Evolutionary conservation across 306 rosid genomes (phyloP).

Genomic region (Hippophae tibetana): DNA sequence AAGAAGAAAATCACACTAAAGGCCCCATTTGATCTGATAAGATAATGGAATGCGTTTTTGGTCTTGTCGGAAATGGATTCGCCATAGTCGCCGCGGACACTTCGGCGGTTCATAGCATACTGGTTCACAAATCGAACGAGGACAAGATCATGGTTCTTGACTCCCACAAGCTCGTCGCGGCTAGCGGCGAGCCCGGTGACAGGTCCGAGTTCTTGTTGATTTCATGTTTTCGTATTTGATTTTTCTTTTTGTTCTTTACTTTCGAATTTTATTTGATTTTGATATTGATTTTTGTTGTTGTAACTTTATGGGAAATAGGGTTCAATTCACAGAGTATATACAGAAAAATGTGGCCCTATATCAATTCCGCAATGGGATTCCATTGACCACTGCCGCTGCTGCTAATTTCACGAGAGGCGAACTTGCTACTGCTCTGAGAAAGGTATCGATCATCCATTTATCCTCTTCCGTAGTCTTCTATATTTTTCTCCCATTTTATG

Average conservation of each 20-base stretch:
- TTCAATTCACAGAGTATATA: constrained; percentile 70
- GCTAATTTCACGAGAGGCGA: constrained; percentile 77
- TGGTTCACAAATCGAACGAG: constrained; percentile 89
- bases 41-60: constrained; percentile 79
- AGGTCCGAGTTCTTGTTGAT: constrained; percentile 29
- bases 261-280: not conserved
- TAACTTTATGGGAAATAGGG: constrained; percentile 28
- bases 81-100: constrained; percentile 80
- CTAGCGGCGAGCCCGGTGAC: constrained; percentile 95
- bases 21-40: no score
- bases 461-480: not conserved
- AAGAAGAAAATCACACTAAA: no score
- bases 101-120: constrained; percentile 86
- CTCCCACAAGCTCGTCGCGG: constrained; percentile 92
- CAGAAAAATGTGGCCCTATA: constrained; percentile 69
- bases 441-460: constrained; percentile 28
- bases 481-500: not conserved
- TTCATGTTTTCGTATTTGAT: not conserved
- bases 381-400: constrained; percentile 65
- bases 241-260: constrained; percentile 11
- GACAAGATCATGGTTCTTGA: constrained; percentile 99
- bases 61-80: constrained; percentile 71
- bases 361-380: constrained; percentile 72
- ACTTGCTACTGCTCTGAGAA: constrained; percentile 77
- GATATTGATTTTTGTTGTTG: not conserved